Base-by-base conservation (phyloP, 805 yeast species). In the Kodamaea jinghongensis region DNA sequence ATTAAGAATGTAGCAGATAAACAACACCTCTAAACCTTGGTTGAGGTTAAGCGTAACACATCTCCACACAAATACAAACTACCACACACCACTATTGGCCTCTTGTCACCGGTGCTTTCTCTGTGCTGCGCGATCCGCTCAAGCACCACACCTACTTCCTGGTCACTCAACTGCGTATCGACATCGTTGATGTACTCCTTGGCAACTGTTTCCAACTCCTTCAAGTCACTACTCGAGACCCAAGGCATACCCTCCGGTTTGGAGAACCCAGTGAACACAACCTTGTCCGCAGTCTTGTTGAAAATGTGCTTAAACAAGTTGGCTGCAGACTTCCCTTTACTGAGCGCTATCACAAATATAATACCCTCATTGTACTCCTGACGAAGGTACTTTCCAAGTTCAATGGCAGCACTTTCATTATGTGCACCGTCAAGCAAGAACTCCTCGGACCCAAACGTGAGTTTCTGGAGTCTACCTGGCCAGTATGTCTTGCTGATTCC, bases 171-270 rank as follows among this genome's bases (percentile, higher is more conserved):
- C 1, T 44, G 28, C 3, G 35, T 41, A 11, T 47, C 47, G 4
- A 51, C 50, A 16, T 55, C 58, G 12, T 2, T 70, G 47, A 45
- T 47, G 14, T 39, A 56, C 10, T 38, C 36, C n/a, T 47, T 47
- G 1, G 65, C 67, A 7, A 22, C 44, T 27, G n/a, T 34, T 37
- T 17, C 32, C 26, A 82, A 52, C 12, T 57, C 62, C 1, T 42
- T 50, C 1, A 67, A 52, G 3, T 55, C 51, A 46, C 67, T 70
- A 1, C 90, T 63, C 30, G 68, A 52, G 4, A 93, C 79, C 98
- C 98, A 93, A 0, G 98, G 96, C 99, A 93, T 93, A 0, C 87
- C 83, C 10, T 83, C 90, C 0, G 95, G 91, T 1, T 64, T 51
- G 2, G 80, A 75, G 56, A 90, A 93, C 23, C 66, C 55, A 0